Conservation (phyloP, 768 basidiomycete genomes). For the Leccinum obscurum region DNA sequence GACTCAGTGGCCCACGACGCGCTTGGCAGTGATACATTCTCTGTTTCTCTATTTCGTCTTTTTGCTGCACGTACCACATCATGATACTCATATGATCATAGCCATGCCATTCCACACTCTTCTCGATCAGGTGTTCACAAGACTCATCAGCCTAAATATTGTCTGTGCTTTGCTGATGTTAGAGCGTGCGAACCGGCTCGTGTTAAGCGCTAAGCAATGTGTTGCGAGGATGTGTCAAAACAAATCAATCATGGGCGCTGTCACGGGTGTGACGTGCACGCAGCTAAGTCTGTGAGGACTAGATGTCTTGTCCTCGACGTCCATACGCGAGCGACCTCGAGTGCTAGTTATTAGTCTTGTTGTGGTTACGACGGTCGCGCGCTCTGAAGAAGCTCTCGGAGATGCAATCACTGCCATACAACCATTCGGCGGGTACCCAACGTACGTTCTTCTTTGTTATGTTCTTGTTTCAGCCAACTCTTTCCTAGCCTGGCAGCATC, state of each 20-base stretch:
- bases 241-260: conserved; percentile 23
- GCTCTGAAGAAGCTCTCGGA: not conserved
- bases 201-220: conserved; percentile 1
- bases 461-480: not conserved
- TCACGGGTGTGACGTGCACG: conserved; percentile 5
- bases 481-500: conserved; percentile 20
- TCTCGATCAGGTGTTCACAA: conserved; percentile 26
- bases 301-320: not conserved
- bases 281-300: not conserved
- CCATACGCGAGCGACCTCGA: not conserved
- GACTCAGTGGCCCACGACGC: not conserved
- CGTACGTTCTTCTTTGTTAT: not conserved
- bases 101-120: conserved; percentile 32
- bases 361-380: not conserved
- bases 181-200: conserved; percentile 19
- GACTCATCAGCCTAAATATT: conserved; percentile 30
- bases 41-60: conserved; percentile 31
- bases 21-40: conserved; percentile 21
- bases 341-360: not conserved
- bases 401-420: conserved; percentile 33
- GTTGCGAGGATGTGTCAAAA: not conserved
- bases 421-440: conserved; percentile 32
- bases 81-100: conserved; percentile 27
- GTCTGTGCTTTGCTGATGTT: conserved; percentile 25
- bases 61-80: conserved; percentile 30